Evolutionary conservation across 202 grass and related monocot species (phyloP).

Genomic region (Zizania palustris): DNA sequence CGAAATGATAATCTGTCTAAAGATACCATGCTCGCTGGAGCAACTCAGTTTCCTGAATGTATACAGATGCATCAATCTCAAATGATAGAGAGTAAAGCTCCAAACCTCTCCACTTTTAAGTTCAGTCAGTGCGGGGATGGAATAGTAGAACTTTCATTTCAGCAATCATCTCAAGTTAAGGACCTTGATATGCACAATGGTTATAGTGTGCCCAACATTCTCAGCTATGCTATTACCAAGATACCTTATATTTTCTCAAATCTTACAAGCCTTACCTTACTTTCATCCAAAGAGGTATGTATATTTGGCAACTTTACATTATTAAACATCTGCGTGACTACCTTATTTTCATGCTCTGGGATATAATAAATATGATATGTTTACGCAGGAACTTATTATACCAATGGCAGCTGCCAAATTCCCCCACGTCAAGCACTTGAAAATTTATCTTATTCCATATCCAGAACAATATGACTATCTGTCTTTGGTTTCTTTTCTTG

Average conservation of each 20-base stretch:
- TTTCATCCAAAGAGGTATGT: slow-evolving; percentile 14
- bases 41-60: slow-evolving; percentile 4
- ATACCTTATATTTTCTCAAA: slow-evolving; percentile 11
- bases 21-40: slow-evolving; percentile 2
- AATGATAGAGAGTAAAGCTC: slow-evolving; percentile 27
- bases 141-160: neutral
- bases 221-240: slow-evolving; percentile 6
- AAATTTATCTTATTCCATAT: neutral
- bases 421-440: slow-evolving; percentile 5
- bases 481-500: slow-evolving; percentile 23
- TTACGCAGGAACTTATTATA: neutral
- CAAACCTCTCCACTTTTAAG: neutral
- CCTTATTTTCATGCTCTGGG: neutral
- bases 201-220: neutral
- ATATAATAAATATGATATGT: slow-evolving; percentile 22
- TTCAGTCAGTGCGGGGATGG: neutral
- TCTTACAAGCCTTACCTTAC: neutral
- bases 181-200: neutral
- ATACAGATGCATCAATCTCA: neutral
- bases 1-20: slow-evolving; percentile 11
- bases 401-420: slow-evolving; percentile 13
- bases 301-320: neutral
- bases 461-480: slow-evolving; percentile 7
- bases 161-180: slow-evolving; percentile 7
- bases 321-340: neutral